These are phyloP conservation scores for Ophiostoma sp. DNA, from an alignment of 2,329 filamentous ascomycete genomes.

Conservation along the genomic window DNA sequence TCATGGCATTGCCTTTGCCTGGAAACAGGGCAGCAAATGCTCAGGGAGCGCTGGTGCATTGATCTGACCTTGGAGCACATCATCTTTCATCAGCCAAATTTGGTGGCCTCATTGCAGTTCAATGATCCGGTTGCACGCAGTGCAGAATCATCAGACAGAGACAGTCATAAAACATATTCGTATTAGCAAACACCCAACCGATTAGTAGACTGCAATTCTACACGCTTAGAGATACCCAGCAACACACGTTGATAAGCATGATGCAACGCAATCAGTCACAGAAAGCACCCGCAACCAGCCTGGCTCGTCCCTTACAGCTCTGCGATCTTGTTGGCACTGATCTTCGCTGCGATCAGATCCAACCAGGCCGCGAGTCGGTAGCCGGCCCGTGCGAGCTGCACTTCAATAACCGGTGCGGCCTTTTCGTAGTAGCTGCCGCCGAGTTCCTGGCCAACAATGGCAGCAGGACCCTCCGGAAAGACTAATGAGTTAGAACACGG, in stretches of 20 bases:
- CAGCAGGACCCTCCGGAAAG: conserved; percentile 54
- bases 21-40: too few relatives aligned
- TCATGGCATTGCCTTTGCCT: too few relatives aligned
- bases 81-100: too few relatives aligned
- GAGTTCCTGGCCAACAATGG: conserved; percentile 55
- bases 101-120: too few relatives aligned
- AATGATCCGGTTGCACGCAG: too few relatives aligned
- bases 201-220: too few relatives aligned
- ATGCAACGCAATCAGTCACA: not conserved
- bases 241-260: not conserved
- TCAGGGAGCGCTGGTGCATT: too few relatives aligned
- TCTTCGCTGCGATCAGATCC: conserved; percentile 50
- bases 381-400: conserved; percentile 62
- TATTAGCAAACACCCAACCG: too few relatives aligned
- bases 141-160: too few relatives aligned
- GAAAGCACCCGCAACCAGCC: not conserved
- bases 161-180: too few relatives aligned
- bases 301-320: conserved; percentile 26
- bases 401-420: conserved; percentile 59
- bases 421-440: conserved; percentile 55
- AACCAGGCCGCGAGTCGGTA: conserved; percentile 64
- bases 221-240: not conserved
- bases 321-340: conserved; percentile 27
- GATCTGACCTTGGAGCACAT: too few relatives aligned
- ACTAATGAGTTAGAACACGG: conserved; percentile 37